Conservation (phyloP, 2,329 filamentous ascomycete genomes). For the Alternaria infectoria region DNA sequence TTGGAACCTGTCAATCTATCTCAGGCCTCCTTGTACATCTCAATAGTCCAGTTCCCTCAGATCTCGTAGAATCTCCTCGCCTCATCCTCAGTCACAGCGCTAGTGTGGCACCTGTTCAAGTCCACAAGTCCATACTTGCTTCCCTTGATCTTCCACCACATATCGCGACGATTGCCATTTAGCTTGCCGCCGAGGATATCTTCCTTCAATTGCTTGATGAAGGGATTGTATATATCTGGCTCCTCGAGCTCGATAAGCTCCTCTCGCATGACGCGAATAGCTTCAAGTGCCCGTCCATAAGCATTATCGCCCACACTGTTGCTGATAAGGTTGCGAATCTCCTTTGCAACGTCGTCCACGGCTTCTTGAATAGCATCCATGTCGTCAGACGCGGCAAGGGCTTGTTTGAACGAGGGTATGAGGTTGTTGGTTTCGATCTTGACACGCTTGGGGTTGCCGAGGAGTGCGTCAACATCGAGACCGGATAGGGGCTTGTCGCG, state of each 20-base stretch:
- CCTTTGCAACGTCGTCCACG: constrained; percentile 73
- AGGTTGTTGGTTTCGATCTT: constrained; percentile 74
- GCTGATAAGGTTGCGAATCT: constrained; percentile 72
- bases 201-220: constrained; percentile 73
- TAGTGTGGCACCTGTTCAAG: constrained; percentile 65
- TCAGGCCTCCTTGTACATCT: background rate
- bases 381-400: constrained; percentile 67
- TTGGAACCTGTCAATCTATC: background rate
- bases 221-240: constrained; percentile 76
- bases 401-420: constrained; percentile 88
- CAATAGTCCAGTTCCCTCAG: background rate
- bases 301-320: constrained; percentile 76
- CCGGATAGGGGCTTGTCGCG: constrained; percentile 84
- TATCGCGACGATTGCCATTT: constrained; percentile 77
- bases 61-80: constrained; percentile 57
- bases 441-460: constrained; percentile 65
- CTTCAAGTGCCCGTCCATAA: constrained; percentile 78
- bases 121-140: constrained; percentile 77
- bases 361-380: constrained; percentile 69
- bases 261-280: constrained; percentile 77
- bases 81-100: constrained; percentile 71
- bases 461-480: constrained; percentile 81
- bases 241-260: constrained; percentile 78
- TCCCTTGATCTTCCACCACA: constrained; percentile 78
- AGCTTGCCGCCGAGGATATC: constrained; percentile 72